Conservation (phyloP, 2,329 filamentous ascomycete species). For the Tetracladium maxilliforme region DNA sequence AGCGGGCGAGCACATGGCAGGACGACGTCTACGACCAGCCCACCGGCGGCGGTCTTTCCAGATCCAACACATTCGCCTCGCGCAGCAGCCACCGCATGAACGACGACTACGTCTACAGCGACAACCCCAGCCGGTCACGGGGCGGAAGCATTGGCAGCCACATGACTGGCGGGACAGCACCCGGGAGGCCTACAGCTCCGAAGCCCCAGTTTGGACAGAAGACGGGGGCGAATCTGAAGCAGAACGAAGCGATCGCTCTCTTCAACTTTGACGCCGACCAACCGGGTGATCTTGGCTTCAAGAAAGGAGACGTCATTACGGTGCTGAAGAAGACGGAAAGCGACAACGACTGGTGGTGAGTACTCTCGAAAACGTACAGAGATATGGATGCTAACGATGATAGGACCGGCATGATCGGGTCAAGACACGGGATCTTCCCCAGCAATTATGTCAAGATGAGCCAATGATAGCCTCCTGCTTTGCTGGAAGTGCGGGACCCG, state of each 20-base stretch:
- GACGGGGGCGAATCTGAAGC: conserved; percentile 35
- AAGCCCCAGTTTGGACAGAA: conserved; percentile 69
- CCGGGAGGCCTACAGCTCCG: conserved; percentile 69
- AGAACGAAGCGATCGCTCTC: conserved; percentile 78
- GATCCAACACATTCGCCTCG: conserved; percentile 7
- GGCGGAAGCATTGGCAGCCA: conserved; percentile 24
- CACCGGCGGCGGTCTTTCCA: conserved; percentile 14
- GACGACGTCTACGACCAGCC: conserved; percentile 60
- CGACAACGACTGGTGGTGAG: conserved; percentile 86
- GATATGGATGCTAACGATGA: conserved; percentile 3
- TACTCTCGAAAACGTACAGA: conserved; percentile 8
- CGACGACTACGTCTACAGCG: conserved; percentile 39
- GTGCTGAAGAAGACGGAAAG: conserved; percentile 90
- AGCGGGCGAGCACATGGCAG: conserved; percentile 56
- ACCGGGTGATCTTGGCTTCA: conserved; percentile 83
- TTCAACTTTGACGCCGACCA: conserved; percentile 94
- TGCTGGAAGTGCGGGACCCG: no score
- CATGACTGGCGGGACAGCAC: conserved; percentile 40
- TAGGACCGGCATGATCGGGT: conserved; percentile 79
- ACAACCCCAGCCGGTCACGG: conserved; percentile 19
- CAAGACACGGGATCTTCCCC: conserved; percentile 82
- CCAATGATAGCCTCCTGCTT: no score
- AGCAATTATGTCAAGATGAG: conserved; percentile 63
- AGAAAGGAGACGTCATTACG: conserved; percentile 93
- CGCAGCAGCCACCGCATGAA: conserved; percentile 24